Evolutionary conservation across 2,329 filamentous ascomycete species (phyloP).

Genomic region (Meredithiella fracta): DNA sequence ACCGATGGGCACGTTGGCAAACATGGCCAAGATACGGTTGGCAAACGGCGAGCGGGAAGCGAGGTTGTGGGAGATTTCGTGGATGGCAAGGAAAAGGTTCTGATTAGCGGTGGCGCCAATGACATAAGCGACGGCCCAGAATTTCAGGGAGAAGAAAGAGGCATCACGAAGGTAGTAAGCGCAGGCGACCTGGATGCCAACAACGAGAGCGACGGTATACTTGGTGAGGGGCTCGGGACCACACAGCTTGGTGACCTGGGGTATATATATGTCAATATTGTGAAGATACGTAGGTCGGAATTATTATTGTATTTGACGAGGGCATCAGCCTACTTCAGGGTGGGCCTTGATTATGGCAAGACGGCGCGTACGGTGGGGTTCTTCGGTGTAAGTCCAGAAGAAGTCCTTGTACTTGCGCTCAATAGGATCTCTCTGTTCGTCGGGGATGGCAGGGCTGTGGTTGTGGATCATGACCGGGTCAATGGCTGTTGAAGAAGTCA

Average conservation of each 20-base stretch:
- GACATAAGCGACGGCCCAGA: conserved; percentile 76
- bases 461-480: conserved; percentile 5
- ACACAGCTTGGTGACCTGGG: conserved; percentile 85
- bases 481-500: conserved; percentile 1
- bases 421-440: conserved; percentile 11
- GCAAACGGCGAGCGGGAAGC: conserved; percentile 67
- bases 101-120: conserved; percentile 93
- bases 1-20: conserved; percentile 91
- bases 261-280: conserved; percentile 1
- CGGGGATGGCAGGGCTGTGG: conserved; percentile 5
- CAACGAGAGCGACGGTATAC: conserved; percentile 73
- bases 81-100: conserved; percentile 95
- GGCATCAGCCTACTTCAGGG: conserved; percentile 53
- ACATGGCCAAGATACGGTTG: conserved; percentile 76
- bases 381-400: conserved; percentile 98
- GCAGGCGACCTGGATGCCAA: conserved; percentile 61
- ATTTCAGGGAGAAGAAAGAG: conserved; percentile 65
- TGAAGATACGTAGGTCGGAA: too few species aligned
- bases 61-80: conserved; percentile 96
- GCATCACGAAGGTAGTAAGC: conserved; percentile 64
- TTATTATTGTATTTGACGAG: too few species aligned
- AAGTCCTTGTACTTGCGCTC: conserved; percentile 36
- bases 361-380: conserved; percentile 80
- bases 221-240: conserved; percentile 92
- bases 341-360: conserved; percentile 96